A percentile compares a stretch with the other conserved stretches of the same genome.
These are phyloP conservation scores for Dactylellina cionopaga DNA, from an alignment of 2,329 filamentous ascomycete species.

Conservation along the genomic window DNA sequence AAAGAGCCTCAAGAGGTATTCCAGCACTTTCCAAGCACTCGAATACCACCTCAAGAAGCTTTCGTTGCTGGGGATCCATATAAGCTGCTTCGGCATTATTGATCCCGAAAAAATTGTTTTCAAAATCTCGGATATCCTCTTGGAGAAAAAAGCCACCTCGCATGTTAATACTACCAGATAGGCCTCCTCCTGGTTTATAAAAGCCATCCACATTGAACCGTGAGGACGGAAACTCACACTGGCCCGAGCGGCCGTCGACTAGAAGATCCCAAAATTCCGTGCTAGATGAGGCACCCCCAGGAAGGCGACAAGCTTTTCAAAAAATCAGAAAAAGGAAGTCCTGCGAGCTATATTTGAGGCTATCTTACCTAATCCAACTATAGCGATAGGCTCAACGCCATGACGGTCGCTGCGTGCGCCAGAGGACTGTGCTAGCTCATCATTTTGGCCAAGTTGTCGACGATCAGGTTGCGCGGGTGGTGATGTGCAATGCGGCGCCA, in stretches of 20 bases:
- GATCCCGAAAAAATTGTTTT: conserved; percentile 86
- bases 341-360: no score
- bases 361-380: conserved; percentile 2
- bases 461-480: no score
- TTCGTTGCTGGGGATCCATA: conserved; percentile 81
- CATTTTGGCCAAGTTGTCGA: no score
- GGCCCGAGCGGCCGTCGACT: not conserved
- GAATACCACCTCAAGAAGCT: conserved; percentile 79
- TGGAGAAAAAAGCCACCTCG: conserved; percentile 60
- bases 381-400: conserved; percentile 11
- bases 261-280: conserved; percentile 12
- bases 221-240: conserved; percentile 2
- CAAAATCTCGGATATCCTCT: conserved; percentile 80
- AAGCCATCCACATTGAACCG: conserved; percentile 17
- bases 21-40: conserved; percentile 84
- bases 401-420: no score
- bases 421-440: no score
- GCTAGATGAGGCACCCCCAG: conserved; percentile 7
- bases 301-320: conserved; percentile 8
- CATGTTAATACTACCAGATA: conserved; percentile 7
- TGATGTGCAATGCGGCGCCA: no score
- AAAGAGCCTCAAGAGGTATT: conserved; percentile 63
- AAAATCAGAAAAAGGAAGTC: no score
- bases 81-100: conserved; percentile 81
- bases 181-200: conserved; percentile 3